Evolutionary conservation across 371 early-diverging fungal species (phyloP).

Genomic region (Mortierella sp.): DNA sequence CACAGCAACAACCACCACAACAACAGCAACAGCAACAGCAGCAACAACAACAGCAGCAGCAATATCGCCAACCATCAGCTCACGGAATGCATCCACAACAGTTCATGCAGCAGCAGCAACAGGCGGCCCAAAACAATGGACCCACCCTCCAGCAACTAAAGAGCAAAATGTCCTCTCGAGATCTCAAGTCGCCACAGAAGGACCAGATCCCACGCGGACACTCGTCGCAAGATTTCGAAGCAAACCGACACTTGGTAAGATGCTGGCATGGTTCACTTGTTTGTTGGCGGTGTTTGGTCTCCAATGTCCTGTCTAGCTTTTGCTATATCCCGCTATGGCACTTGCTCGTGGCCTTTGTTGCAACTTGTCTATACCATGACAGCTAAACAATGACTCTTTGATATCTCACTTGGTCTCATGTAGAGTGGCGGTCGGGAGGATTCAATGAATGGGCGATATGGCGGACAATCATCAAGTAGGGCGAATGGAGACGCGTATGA

Average conservation of each 20-base stretch:
- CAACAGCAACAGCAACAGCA: constrained; percentile 33
- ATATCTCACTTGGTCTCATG: neutral
- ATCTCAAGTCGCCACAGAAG: constrained; percentile 28
- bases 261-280: neutral
- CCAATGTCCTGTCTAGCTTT: too few relatives aligned
- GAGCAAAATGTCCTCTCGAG: constrained; percentile 44
- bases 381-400: too few relatives aligned
- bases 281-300: too few relatives aligned
- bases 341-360: too few relatives aligned
- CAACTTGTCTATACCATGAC: too few relatives aligned
- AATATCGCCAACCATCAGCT: neutral
- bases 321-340: neutral
- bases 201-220: constrained; percentile 9
- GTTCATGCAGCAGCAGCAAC: constrained; percentile 17
- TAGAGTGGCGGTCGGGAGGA: constrained; percentile 15
- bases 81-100: constrained; percentile 20
- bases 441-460: constrained; percentile 14
- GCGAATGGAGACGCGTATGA: constrained; percentile 18
- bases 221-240: constrained; percentile 41
- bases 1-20: constrained; percentile 22
- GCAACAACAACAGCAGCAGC: constrained; percentile 7
- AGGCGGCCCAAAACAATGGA: constrained; percentile 13
- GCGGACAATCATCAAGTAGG: constrained; percentile 3
- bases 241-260: constrained; percentile 36
- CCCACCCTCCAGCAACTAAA: constrained; percentile 50